Base-by-base conservation (phyloP, 148 eudicot species). In the Cornus controversa region DNA sequence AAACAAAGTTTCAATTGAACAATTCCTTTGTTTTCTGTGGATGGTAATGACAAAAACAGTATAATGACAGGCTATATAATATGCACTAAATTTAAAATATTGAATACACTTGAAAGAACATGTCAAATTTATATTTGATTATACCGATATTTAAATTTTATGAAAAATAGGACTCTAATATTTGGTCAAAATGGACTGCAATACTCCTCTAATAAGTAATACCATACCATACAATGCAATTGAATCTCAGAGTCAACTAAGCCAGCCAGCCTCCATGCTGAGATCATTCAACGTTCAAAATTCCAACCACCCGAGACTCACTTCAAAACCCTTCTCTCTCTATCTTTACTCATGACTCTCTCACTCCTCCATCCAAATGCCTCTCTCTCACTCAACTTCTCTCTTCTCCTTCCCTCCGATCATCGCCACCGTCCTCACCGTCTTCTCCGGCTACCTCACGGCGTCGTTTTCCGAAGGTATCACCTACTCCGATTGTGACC, bases 401-500 rank as follows among this genome's bases (percentile, higher is more conserved):
- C 67, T 64, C 9, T 27, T 25, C 69, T 31, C 40, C 31, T 68
- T 10, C 28, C 13, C 57, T 24, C 28, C 36, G 28, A 16, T 26
- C 54, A 11, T n/a, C 71, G 29, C n/a, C 74, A 16, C 26, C 57
- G 34, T 45, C 67, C 63, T 69, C 75, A 28, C 67, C 75, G 22
- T 71, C 79, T 4, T 27, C 75, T 40, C 78, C 69, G 67, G 26
- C 62, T 45, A 53, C 75, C 72, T 80, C 74, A 0, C 68, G 11
- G 28, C 77, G 62, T 77, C 82, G n/a, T 47, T 26, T 26, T 71
- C 77, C 81, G 24, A 58, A 36, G 15, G 34, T 26, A 0, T 47
- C 69, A 18, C 20, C 83, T 80, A 71, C 72, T 67, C 87, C 57
- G 9, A 76, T 75, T 87, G 90, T 47, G 6, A 80, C 72, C 76